Base-by-base conservation (phyloP, 2,329 filamentous ascomycete genomes). In the Cytospora chrysosperma region DNA sequence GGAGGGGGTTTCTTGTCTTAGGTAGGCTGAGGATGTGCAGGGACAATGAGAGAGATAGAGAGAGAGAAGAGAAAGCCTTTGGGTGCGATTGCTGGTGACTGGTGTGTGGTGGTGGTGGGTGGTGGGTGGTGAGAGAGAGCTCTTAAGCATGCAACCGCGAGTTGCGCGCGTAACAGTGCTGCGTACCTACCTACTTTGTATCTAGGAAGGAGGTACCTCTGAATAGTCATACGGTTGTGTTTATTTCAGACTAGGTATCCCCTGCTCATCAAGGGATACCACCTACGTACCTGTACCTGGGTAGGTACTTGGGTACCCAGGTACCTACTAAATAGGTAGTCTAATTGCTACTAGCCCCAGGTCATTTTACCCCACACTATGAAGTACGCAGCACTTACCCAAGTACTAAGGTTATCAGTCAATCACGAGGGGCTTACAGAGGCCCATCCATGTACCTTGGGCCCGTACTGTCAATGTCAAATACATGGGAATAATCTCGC, bases 291-390 rank as follows among this genome's bases (percentile, higher is more conserved):
- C 17, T 21, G 17, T 49, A 34, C 32, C 32, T 15, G 1, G 12
- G 32, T 32, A 21, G 5, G 21, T 24, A 12, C n/a, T 24, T 24
- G 3, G n/a, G 19, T 47, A 21, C 40, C 40, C 24, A 10, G n/a
- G 40, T 47, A 21, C 17, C 2, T 43, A n/a, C 2, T 34, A n/a
- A n/a, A n/a, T n/a, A n/a, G n/a, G n/a, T n/a, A n/a, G n/a, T n/a
- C n/a, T n/a, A n/a, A n/a, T n/a, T n/a, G n/a, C n/a, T n/a, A n/a
- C n/a, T n/a, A n/a, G n/a, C n/a, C n/a, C n/a, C n/a, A n/a, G n/a
- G n/a, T n/a, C n/a, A n/a, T n/a, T n/a, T 32, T 61, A 61, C 59
- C 59, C 59, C 59, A 61, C 59, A 61, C 26, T n/a, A n/a, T n/a
- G n/a, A n/a, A n/a, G n/a, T n/a, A n/a, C n/a, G n/a, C n/a, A 34